These are phyloP conservation scores for Achaetomiella virescens DNA, from an alignment of 495 filamentous ascomycete species.

Conservation along the genomic window DNA sequence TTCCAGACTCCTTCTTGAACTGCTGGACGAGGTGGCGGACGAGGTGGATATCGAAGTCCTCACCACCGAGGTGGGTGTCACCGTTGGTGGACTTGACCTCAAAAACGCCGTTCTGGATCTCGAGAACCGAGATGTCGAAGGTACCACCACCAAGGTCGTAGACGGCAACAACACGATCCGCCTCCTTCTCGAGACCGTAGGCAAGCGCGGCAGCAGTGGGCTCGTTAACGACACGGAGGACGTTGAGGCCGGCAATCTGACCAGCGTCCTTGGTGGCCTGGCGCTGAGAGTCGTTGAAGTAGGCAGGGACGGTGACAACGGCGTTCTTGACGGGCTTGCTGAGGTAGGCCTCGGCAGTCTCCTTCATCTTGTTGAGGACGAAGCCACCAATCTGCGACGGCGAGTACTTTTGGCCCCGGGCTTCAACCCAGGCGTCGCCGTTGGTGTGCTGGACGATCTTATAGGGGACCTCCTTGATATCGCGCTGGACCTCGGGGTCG, in stretches of 20 bases:
- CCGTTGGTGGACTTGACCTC: constrained; percentile 99
- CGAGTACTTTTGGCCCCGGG: constrained; percentile 94
- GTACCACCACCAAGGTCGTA: constrained; percentile 99
- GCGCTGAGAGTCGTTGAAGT: constrained; percentile 97
- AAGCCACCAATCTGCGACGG: constrained; percentile 98
- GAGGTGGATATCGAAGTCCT: constrained; percentile 95
- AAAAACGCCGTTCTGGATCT: constrained; percentile 97
- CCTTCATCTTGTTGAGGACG: constrained; percentile 97
- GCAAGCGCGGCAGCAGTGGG: constrained; percentile 91
- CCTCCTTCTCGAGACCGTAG: constrained; percentile 92
- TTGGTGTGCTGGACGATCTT: constrained; percentile 99
- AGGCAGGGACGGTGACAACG: constrained; percentile 92
- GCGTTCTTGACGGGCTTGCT: constrained; percentile 88
- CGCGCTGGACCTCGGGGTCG: constrained; percentile 91
- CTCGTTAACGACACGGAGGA: constrained; percentile 95
- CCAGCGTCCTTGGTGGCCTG: constrained; percentile 97
- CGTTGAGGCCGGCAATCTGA: constrained; percentile 91
- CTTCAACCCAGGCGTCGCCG: constrained; percentile 96
- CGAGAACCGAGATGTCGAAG: constrained; percentile 95
- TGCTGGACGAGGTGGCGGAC: constrained; percentile 91
- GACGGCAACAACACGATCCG: constrained; percentile 84
- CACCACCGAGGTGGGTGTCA: constrained; percentile 95
- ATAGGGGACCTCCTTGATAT: constrained; percentile 97
- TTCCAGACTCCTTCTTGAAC: constrained; percentile 93
- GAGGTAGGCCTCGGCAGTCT: constrained; percentile 88